Conservation (phyloP, 2,329 filamentous ascomycete species). For the Diaporthe citriasiana region DNA sequence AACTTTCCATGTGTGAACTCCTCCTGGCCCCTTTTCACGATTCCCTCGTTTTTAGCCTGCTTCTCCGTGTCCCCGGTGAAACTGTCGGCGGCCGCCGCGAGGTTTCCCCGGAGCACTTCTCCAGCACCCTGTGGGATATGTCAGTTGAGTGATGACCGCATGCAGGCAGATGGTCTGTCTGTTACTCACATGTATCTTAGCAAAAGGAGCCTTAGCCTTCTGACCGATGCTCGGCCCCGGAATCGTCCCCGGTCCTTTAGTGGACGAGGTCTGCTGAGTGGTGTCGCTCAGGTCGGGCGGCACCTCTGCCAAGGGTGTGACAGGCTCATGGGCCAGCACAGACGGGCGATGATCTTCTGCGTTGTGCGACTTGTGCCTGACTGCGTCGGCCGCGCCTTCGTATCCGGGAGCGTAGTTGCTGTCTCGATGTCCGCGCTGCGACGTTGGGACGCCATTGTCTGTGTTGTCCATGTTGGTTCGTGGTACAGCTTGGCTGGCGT, state of each 20-base stretch:
- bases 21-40: slow-evolving; percentile 21
- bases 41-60: background rate
- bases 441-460: background rate
- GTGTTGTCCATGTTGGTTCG: background rate
- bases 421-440: slow-evolving; percentile 24
- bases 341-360: slow-evolving; percentile 5
- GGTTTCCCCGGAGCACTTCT: slow-evolving; percentile 22
- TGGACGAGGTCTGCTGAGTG: background rate
- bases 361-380: slow-evolving; percentile 12
- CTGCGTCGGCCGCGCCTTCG: slow-evolving; percentile 23
- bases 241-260: background rate
- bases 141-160: background rate
- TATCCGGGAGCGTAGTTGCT: slow-evolving; percentile 34
- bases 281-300: slow-evolving; percentile 15
- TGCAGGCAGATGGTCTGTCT: background rate
- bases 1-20: slow-evolving; percentile 18
- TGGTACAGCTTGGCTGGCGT: background rate
- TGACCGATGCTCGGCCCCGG: slow-evolving; percentile 12
- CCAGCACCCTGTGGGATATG: slow-evolving; percentile 6
- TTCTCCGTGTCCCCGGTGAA: slow-evolving; percentile 7
- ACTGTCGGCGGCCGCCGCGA: slow-evolving; percentile 24
- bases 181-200: slow-evolving; percentile 20
- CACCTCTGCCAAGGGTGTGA: slow-evolving; percentile 14
- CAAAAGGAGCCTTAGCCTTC: slow-evolving; percentile 16
- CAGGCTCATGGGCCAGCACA: slow-evolving; percentile 26